Evolutionary conservation across 108 stramenopile species (phyloP).

Genomic region (Nitzschia sp.): DNA sequence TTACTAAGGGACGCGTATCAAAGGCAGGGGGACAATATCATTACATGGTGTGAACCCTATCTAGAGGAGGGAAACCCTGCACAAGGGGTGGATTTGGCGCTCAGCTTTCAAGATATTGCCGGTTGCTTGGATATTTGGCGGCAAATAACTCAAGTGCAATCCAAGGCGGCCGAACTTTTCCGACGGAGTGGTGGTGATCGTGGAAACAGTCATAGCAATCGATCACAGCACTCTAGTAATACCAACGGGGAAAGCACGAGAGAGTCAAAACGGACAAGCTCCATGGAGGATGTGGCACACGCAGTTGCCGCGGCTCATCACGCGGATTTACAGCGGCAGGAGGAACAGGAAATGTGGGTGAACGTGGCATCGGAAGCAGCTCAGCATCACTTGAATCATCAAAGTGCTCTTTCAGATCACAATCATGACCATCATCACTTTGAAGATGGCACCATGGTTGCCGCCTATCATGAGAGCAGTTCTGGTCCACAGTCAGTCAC

Average conservation of each 20-base stretch:
- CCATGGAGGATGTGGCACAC: slow-evolving; percentile 47
- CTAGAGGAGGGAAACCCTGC: slow-evolving; percentile 39
- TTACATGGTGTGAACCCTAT: slow-evolving; percentile 91
- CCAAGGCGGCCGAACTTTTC: slow-evolving; percentile 63
- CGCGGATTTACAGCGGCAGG: slow-evolving; percentile 48
- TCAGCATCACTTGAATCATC: slow-evolving; percentile 8
- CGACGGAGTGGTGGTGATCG: slow-evolving; percentile 10
- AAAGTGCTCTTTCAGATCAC: background rate
- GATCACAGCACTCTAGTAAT: background rate
- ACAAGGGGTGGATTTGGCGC: slow-evolving; percentile 81
- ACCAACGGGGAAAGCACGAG: slow-evolving; percentile 3
- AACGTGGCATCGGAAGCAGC: slow-evolving; percentile 29
- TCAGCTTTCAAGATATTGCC: slow-evolving; percentile 89
- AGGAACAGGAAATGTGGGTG: slow-evolving; percentile 44
- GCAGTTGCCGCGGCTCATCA: slow-evolving; percentile 50
- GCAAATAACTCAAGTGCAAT: slow-evolving; percentile 82
- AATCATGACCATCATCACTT: slow-evolving; percentile 21
- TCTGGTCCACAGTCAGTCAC: background rate
- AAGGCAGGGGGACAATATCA: slow-evolving; percentile 90
- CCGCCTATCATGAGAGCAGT: slow-evolving; percentile 20
- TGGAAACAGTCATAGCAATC: background rate
- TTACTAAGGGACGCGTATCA: slow-evolving; percentile 84
- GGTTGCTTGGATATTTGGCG: slow-evolving; percentile 88
- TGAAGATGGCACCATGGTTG: slow-evolving; percentile 29
- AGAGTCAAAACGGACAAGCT: background rate